These are phyloP conservation scores for Sclerotinia borealis DNA, from an alignment of 2,329 filamentous ascomycete genomes.

Conservation along the genomic window DNA sequence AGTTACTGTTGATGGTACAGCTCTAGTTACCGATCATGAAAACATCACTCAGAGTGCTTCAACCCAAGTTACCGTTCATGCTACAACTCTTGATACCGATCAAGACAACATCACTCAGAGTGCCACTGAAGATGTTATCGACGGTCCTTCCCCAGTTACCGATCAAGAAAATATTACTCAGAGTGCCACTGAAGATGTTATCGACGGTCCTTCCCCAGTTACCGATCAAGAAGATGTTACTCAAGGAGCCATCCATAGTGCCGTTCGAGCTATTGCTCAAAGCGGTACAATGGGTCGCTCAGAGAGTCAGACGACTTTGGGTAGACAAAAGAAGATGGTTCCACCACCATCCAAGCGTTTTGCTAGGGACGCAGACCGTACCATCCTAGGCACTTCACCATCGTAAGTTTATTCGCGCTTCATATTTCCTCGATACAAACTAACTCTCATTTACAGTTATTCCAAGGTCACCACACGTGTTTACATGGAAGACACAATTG, in stretches of 20 bases:
- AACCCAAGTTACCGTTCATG: no score
- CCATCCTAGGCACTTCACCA: neutral
- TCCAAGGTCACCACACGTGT: neutral
- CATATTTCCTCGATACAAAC: neutral
- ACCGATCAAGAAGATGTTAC: neutral
- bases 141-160: no score
- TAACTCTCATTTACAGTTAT: neutral
- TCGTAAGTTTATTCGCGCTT: neutral
- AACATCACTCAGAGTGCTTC: no score
- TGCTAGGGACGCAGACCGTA: neutral
- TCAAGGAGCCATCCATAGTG: neutral
- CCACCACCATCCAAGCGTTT: neutral
- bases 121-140: neutral
- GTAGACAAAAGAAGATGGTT: neutral
- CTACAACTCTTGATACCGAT: no score
- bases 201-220: neutral
- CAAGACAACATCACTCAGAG: neutral
- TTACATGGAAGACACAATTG: neutral
- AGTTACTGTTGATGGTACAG: no score
- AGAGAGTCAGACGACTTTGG: neutral
- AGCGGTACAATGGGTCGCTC: neutral
- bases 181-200: neutral
- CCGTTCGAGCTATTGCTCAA: neutral
- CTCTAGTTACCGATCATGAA: no score
- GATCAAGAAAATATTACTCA: no score